These are phyloP conservation scores for Boehmeria nivea DNA, from an alignment of 306 rosid species.

Conservation along the genomic window DNA sequence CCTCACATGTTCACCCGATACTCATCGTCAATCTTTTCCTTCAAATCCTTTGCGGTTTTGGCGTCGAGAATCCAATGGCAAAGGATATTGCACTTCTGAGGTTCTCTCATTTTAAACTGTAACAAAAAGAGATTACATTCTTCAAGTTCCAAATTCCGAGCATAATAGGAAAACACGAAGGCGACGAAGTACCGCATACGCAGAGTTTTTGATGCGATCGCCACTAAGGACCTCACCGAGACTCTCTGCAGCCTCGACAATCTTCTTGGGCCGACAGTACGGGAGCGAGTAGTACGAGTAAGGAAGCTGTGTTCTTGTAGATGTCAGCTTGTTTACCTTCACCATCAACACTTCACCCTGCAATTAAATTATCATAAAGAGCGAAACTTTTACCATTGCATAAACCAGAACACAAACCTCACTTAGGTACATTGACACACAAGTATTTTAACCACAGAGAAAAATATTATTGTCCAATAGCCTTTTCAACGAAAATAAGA, in stretches of 20 bases:
- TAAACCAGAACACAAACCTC: background rate
- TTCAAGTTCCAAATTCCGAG: no score
- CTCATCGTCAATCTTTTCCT: slow-evolving; percentile 82
- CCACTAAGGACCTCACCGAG: slow-evolving; percentile 97
- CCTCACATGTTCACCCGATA: slow-evolving; percentile 86
- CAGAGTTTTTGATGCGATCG: slow-evolving; percentile 85
- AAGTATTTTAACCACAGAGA: no score
- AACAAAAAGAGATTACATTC: no score
- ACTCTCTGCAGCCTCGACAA: slow-evolving; percentile 85
- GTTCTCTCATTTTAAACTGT: slow-evolving; percentile 94
- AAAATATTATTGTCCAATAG: no score
- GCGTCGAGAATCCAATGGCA: slow-evolving; percentile 53
- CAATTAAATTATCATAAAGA: slow-evolving; percentile 18
- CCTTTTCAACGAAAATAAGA: no score
- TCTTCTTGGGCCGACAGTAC: slow-evolving; percentile 61
- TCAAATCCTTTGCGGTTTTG: slow-evolving; percentile 57
- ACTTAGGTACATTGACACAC: no score
- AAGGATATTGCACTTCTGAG: slow-evolving; percentile 67
- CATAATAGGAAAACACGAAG: slow-evolving; percentile 1
- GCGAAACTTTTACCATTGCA: slow-evolving; percentile 4
- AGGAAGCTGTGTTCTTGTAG: slow-evolving; percentile 87
- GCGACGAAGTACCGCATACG: slow-evolving; percentile 49
- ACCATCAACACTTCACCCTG: slow-evolving; percentile 71
- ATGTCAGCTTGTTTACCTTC: slow-evolving; percentile 82
- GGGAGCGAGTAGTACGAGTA: slow-evolving; percentile 76